These are phyloP conservation scores for Dioscorea alata DNA, from an alignment of 106 monocot genomes.

Conservation along the genomic window DNA sequence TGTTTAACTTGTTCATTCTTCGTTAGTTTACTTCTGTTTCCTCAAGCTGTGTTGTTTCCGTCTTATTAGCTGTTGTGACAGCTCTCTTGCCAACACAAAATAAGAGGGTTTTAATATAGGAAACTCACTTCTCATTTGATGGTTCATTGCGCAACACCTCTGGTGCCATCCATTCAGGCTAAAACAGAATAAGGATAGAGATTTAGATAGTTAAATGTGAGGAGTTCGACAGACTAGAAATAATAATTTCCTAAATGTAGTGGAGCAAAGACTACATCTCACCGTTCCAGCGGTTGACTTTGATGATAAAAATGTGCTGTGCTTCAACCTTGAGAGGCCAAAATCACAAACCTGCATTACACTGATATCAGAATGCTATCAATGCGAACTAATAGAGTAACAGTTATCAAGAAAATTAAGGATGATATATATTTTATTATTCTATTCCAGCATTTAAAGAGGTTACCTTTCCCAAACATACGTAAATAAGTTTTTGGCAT, in stretches of 20 bases:
- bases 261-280: conserved; percentile 9
- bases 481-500: too few relatives aligned
- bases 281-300: conserved; percentile 97
- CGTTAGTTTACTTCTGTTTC: too few relatives aligned
- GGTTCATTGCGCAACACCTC: conserved; percentile 94
- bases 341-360: conserved; percentile 87
- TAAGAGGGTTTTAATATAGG: too few relatives aligned
- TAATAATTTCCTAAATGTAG: background rate
- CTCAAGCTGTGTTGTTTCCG: too few relatives aligned
- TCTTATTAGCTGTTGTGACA: too few relatives aligned
- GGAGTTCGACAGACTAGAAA: background rate
- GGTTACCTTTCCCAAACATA: too few relatives aligned
- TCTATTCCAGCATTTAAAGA: too few relatives aligned
- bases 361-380: background rate
- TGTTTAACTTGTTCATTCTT: too few relatives aligned
- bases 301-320: conserved; percentile 89
- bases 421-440: too few relatives aligned
- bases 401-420: too few relatives aligned
- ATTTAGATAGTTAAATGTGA: background rate
- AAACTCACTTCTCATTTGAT: conserved; percentile 93
- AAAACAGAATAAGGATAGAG: conserved; percentile 10
- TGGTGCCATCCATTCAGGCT: conserved; percentile 99
- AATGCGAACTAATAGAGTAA: too few relatives aligned
- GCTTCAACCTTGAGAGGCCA: conserved; percentile 99
- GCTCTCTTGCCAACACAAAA: too few relatives aligned